Conservation (phyloP, 495 filamentous ascomycete genomes). For the Parmelia sp. region DNA sequence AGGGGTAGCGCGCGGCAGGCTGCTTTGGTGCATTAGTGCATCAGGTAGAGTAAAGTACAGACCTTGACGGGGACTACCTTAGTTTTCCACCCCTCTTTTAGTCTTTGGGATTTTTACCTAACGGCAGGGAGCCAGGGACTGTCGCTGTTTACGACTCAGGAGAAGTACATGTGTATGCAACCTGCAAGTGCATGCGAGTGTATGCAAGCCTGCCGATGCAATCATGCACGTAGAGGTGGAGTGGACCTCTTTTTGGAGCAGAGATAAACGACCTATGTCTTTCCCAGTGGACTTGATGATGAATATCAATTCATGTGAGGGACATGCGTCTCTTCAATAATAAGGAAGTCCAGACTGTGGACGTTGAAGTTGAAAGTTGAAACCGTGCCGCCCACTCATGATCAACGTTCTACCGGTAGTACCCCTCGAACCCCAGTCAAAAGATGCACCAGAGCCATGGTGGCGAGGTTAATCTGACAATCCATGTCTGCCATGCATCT, state of each 20-base stretch:
- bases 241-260: no score
- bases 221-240: no score
- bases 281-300: no score
- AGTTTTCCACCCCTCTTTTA: no score
- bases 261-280: no score
- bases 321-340: background rate
- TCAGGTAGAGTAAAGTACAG: background rate
- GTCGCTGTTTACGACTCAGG: no score
- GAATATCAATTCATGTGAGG: no score
- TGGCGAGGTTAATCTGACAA: background rate
- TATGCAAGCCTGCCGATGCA: no score
- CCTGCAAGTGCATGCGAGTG: no score
- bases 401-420: background rate
- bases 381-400: background rate
- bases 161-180: no score
- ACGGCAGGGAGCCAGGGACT: no score
- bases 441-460: background rate
- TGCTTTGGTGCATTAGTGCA: background rate
- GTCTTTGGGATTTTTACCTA: no score
- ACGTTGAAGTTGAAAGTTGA: background rate
- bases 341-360: background rate
- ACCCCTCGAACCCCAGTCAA: background rate
- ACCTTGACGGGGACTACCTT: background rate
- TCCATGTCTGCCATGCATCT: background rate
- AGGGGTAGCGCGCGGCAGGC: conserved; percentile 16